Evolutionary conservation across 768 basidiomycete species (phyloP).

Genomic region (Suillus occidentalis): DNA sequence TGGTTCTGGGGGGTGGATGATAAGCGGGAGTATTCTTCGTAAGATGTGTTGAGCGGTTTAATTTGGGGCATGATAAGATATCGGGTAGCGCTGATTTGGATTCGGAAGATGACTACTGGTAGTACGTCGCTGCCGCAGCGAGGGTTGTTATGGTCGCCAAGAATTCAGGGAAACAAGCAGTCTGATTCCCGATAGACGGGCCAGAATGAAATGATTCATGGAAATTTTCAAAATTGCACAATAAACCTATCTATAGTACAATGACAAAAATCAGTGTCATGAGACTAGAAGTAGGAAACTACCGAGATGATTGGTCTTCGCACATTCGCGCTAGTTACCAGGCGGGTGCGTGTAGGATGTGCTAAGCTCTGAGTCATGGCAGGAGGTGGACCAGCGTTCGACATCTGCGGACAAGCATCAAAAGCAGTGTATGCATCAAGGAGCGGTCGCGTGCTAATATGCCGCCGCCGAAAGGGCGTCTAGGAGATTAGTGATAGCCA

Average conservation of each 20-base stretch:
- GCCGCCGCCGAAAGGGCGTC: not conserved
- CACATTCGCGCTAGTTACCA: not conserved
- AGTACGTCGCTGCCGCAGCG: not conserved
- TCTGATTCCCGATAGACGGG: not conserved
- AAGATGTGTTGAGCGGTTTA: constrained; percentile 6
- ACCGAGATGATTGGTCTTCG: not conserved
- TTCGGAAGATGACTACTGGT: not conserved
- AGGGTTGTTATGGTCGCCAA: not conserved
- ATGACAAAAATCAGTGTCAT: not conserved
- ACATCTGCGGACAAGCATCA: not conserved
- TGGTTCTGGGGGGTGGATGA: not conserved
- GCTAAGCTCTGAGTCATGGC: not conserved
- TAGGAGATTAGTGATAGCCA: not conserved
- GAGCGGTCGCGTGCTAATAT: not conserved
- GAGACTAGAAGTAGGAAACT: not conserved
- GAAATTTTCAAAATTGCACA: not conserved
- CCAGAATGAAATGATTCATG: not conserved
- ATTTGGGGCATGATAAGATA: constrained; percentile 11
- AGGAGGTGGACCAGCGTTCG: not conserved
- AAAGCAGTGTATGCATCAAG: not conserved
- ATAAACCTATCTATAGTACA: not conserved
- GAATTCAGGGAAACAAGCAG: not conserved
- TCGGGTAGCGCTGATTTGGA: not conserved
- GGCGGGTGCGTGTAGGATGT: not conserved
- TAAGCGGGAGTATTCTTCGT: constrained; percentile 7